Conservation (phyloP, 2,329 filamentous ascomycete genomes). For the Epichloe sp. region DNA sequence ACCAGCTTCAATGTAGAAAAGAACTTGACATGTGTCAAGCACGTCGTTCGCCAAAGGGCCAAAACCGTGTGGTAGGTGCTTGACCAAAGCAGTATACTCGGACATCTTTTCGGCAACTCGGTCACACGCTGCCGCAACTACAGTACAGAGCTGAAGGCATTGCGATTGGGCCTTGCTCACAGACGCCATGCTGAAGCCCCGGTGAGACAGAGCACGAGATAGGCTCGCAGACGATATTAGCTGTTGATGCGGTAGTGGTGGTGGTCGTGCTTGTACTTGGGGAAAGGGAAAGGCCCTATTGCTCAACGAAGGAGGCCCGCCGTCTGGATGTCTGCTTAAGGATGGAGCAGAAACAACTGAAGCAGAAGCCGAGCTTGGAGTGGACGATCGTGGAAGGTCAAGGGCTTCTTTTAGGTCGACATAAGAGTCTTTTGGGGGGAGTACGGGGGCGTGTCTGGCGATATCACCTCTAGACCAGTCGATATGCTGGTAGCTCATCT, state of each 20-base stretch:
- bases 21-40: slow-evolving; percentile 50
- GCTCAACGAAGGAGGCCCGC: background rate
- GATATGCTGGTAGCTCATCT: slow-evolving; percentile 3
- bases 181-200: slow-evolving; percentile 6
- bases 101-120: slow-evolving; percentile 52
- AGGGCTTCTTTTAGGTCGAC: slow-evolving; percentile 7
- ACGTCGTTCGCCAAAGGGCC: slow-evolving; percentile 50
- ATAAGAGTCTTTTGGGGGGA: slow-evolving; percentile 1
- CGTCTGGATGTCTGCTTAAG: slow-evolving; percentile 1
- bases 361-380: slow-evolving; percentile 3
- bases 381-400: slow-evolving; percentile 3
- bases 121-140: slow-evolving; percentile 47
- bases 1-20: slow-evolving; percentile 57
- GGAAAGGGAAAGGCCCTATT: background rate
- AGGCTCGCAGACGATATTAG: background rate
- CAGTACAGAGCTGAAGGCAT: slow-evolving; percentile 35
- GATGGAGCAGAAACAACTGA: slow-evolving; percentile 3
- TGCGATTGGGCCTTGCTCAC: slow-evolving; percentile 17
- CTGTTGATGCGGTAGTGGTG: background rate
- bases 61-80: slow-evolving; percentile 41
- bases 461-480: slow-evolving; percentile 1
- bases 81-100: slow-evolving; percentile 47
- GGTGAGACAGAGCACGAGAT: background rate
- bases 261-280: background rate
- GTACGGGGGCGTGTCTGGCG: background rate